Evolutionary conservation across 192 early-diverging fungal species (phyloP).

Genomic region (Borealophlyctis nickersoniae): DNA sequence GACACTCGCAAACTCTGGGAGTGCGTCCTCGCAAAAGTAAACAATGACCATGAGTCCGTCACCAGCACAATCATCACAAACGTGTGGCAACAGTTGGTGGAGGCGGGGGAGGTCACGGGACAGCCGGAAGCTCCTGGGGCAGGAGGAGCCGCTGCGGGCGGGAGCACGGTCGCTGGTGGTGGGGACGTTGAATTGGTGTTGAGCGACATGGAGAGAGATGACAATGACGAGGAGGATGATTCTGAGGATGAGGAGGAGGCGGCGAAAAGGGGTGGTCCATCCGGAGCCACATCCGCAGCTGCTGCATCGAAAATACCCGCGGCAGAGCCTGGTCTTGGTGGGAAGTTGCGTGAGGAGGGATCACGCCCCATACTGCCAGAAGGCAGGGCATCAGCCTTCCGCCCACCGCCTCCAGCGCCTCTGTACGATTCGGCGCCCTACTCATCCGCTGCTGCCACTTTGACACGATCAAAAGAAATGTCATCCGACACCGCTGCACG

Average conservation of each 20-base stretch:
- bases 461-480: no score
- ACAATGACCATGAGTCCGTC: constrained; percentile 38
- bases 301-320: no score
- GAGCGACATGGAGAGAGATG: constrained; percentile 14
- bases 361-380: no score
- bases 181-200: constrained; percentile 9
- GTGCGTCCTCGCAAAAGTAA: constrained; percentile 27
- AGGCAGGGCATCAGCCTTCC: no score
- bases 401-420: no score
- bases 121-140: background rate
- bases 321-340: no score
- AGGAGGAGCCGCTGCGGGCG: background rate
- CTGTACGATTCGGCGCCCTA: no score
- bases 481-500: no score
- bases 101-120: constrained; percentile 16
- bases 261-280: background rate
- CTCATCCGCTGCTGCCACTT: no score
- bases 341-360: no score
- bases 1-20: constrained; percentile 48
- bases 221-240: background rate
- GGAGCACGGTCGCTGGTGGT: constrained; percentile 2
- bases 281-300: no score
- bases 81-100: constrained; percentile 40
- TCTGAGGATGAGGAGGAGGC: background rate
- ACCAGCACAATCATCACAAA: constrained; percentile 40